These are phyloP conservation scores for Ophiostoma tasmaniense DNA, from an alignment of 2,329 filamentous ascomycete species.

Conservation along the genomic window DNA sequence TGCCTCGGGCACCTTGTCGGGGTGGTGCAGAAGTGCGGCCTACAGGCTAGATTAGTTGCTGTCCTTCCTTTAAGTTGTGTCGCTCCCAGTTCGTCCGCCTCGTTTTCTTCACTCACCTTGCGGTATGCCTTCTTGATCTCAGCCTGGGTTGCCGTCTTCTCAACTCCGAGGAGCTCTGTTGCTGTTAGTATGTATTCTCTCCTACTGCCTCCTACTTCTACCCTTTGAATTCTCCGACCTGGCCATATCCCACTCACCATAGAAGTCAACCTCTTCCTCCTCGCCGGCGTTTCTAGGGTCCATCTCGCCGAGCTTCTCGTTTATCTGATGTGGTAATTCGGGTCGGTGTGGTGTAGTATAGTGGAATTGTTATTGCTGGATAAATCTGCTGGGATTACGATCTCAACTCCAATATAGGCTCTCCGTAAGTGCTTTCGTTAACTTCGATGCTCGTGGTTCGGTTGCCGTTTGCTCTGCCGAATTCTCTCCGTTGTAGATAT, in stretches of 20 bases:
- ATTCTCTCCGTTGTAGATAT: not conserved
- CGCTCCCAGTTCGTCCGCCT: not conserved
- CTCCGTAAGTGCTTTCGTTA: not conserved
- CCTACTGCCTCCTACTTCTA: not conserved
- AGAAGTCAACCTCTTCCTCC: conserved; percentile 49
- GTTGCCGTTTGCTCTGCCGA: not conserved
- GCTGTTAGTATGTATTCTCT: conserved; percentile 4
- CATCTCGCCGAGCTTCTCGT: not conserved
- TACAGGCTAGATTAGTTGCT: conserved; percentile 30
- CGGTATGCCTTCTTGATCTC: conserved; percentile 95
- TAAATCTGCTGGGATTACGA: not conserved
- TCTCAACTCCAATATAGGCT: not conserved
- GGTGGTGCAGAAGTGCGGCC: conserved; percentile 82
- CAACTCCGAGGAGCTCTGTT: conserved; percentile 69
- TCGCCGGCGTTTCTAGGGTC: conserved; percentile 14
- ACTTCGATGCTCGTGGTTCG: not conserved
- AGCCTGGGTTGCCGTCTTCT: conserved; percentile 60
- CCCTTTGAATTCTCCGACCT: not conserved
- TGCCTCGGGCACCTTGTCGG: conserved; percentile 87
- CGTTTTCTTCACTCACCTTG: conserved; percentile 51
- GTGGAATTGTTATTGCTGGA: not conserved
- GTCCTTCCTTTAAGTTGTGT: not conserved
- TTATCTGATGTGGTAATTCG: not conserved
- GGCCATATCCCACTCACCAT: conserved; percentile 31
- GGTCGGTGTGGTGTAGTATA: not conserved